These are phyloP conservation scores for Puccinia polysora DNA, from an alignment of 1,284 basidiomycete genomes.

Conservation along the genomic window DNA sequence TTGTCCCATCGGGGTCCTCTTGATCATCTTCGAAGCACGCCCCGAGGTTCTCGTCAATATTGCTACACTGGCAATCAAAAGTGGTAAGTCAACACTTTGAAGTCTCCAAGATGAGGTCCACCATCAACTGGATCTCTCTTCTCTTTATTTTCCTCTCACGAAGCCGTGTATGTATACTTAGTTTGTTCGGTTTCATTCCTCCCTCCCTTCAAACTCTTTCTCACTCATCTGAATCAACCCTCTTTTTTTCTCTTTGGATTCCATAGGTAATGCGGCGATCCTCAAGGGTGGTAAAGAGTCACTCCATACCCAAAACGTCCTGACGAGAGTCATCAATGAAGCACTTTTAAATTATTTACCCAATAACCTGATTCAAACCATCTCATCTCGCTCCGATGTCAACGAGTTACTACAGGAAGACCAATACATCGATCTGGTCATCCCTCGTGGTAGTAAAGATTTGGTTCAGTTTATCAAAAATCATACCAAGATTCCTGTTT, in stretches of 20 bases:
- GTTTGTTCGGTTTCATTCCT: too few species aligned
- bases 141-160: too few species aligned
- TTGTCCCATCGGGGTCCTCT: slow-evolving; percentile 90
- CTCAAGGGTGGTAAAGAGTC: slow-evolving; percentile 97
- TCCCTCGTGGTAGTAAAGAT: slow-evolving; percentile 87
- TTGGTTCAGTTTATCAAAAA: slow-evolving; percentile 86
- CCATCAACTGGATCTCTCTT: too few species aligned
- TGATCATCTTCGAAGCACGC: slow-evolving; percentile 95
- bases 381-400: slow-evolving; percentile 89
- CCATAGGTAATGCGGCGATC: slow-evolving; percentile 81
- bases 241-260: too few species aligned
- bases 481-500: slow-evolving; percentile 86
- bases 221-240: too few species aligned
- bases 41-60: slow-evolving; percentile 99
- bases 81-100: slow-evolving; percentile 60
- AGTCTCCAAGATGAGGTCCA: too few species aligned
- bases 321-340: slow-evolving; percentile 71
- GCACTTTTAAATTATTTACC: slow-evolving; percentile 74
- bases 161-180: too few species aligned
- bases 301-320: slow-evolving; percentile 66
- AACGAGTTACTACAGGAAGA: slow-evolving; percentile 79
- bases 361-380: slow-evolving; percentile 76
- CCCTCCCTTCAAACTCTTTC: too few species aligned
- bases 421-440: slow-evolving; percentile 90
- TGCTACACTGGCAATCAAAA: slow-evolving; percentile 90